Conservation (phyloP, 805 yeast species). For the Wickerhamomyces queroliae region DNA sequence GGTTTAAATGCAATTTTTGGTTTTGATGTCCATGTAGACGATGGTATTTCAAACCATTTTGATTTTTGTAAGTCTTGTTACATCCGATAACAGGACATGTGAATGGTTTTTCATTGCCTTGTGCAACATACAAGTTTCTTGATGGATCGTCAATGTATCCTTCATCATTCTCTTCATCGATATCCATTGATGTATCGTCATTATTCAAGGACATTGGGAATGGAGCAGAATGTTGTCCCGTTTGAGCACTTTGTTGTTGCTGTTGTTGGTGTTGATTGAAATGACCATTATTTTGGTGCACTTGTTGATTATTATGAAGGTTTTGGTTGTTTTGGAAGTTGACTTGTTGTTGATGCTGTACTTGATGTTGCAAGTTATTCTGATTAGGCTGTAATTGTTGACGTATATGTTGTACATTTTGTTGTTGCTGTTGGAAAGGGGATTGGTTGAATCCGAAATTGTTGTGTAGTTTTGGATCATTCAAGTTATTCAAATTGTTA, state of each 20-base stretch:
- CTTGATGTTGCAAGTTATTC: constrained; percentile 5
- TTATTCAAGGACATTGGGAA: constrained; percentile 29
- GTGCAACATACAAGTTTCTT: constrained; percentile 86
- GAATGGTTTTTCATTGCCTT: constrained; percentile 91
- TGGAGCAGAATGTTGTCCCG: constrained; percentile 19
- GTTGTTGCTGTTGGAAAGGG: constrained; percentile 9
- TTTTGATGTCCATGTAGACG: constrained; percentile 95
- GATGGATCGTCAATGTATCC: constrained; percentile 97
- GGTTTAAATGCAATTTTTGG: constrained; percentile 83
- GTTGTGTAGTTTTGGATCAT: constrained; percentile 9
- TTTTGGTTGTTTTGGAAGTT: not conserved
- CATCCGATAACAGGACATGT: constrained; percentile 98
- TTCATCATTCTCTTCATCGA: constrained; percentile 53
- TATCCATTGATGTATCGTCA: constrained; percentile 25
- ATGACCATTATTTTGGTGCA: not conserved
- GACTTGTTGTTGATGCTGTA: not conserved
- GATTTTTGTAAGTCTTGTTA: constrained; percentile 95
- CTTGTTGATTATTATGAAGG: not conserved
- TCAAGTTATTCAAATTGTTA: not conserved
- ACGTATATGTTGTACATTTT: constrained; percentile 8
- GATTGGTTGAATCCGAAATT: constrained; percentile 6
- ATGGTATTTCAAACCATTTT: constrained; percentile 95
- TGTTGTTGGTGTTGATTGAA: constrained; percentile 7
- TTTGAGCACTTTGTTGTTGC: constrained; percentile 7
- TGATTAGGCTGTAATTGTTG: constrained; percentile 6